Conservation (phyloP, 306 rosid species). For the Sicyos baderoa region DNA sequence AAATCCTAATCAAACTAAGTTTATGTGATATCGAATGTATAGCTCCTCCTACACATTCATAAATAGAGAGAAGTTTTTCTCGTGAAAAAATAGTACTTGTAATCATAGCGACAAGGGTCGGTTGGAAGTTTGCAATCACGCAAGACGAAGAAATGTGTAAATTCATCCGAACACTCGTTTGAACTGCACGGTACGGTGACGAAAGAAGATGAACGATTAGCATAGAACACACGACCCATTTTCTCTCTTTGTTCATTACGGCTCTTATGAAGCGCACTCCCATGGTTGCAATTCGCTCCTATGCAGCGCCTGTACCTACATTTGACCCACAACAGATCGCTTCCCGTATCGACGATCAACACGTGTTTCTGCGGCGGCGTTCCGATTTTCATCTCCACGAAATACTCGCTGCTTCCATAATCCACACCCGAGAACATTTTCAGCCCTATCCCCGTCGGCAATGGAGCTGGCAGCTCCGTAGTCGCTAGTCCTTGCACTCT, state of each 20-base stretch:
- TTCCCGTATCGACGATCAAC: constrained; percentile 65
- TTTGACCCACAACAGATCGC: constrained; percentile 70
- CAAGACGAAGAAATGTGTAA: constrained; percentile 37
- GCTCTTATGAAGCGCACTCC: not conserved
- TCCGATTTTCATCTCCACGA: constrained; percentile 52
- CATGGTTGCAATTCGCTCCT: not conserved
- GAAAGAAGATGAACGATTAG: constrained; percentile 45
- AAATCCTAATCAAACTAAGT: too few species aligned
- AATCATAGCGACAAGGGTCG: constrained; percentile 58
- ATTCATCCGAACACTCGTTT: constrained; percentile 30
- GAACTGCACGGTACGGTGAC: constrained; percentile 37
- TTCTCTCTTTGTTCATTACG: not conserved
- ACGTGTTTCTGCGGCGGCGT: constrained; percentile 46
- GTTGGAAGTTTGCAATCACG: constrained; percentile 32
- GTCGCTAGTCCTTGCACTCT: not conserved
- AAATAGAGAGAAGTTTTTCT: too few species aligned
- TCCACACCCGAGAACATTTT: constrained; percentile 47
- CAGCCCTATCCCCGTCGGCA: constrained; percentile 24
- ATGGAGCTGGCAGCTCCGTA: not conserved
- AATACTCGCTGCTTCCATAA: constrained; percentile 45
- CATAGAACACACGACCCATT: constrained; percentile 19
- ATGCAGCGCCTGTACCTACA: constrained; percentile 26
- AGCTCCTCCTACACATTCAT: too few species aligned
- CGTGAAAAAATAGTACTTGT: constrained; percentile 28
- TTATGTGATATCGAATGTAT: too few species aligned